These are phyloP conservation scores for Candida michaelii DNA, from an alignment of 805 yeast genomes.

Conservation along the genomic window DNA sequence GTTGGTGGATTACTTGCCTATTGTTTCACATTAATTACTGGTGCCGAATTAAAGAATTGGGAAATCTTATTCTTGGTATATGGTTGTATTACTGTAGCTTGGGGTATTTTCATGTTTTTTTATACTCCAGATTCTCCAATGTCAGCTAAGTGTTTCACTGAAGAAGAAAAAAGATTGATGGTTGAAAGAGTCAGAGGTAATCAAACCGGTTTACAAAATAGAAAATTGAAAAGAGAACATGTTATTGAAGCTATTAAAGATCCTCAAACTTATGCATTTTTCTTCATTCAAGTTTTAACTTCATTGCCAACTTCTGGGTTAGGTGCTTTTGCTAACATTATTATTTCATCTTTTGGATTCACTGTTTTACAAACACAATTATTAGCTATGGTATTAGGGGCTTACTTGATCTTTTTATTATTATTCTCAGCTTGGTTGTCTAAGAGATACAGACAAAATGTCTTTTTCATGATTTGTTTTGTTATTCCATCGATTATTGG, in stretches of 20 bases:
- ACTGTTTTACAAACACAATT: constrained; percentile 43
- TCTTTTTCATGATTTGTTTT: constrained; percentile 24
- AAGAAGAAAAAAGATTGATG: constrained; percentile 43
- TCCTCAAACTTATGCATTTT: constrained; percentile 48
- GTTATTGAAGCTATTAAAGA: constrained; percentile 47
- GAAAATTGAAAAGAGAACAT: constrained; percentile 44
- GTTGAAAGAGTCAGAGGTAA: constrained; percentile 47
- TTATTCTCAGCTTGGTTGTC: constrained; percentile 32
- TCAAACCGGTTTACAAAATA: constrained; percentile 54
- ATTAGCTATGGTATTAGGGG: constrained; percentile 59
- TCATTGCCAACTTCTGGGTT: constrained; percentile 52
- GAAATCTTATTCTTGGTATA: constrained; percentile 59
- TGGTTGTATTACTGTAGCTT: constrained; percentile 51
- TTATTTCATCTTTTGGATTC: constrained; percentile 52
- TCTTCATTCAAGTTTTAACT: constrained; percentile 44
- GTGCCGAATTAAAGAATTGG: constrained; percentile 50
- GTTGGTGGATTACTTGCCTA: constrained; percentile 47
- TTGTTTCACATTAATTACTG: constrained; percentile 50
- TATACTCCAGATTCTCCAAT: constrained; percentile 51
- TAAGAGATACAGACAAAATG: constrained; percentile 19
- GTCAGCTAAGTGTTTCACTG: constrained; percentile 33
- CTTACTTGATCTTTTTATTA: constrained; percentile 39
- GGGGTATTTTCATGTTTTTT: constrained; percentile 46
- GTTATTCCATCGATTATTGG: constrained; percentile 36
- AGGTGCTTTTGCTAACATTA: constrained; percentile 52